Percentiles rank a stretch among this genome's conserved stretches.
Evolutionary conservation across 345 rosid species (phyloP).

Genomic region (Nephelium lappaceum): DNA sequence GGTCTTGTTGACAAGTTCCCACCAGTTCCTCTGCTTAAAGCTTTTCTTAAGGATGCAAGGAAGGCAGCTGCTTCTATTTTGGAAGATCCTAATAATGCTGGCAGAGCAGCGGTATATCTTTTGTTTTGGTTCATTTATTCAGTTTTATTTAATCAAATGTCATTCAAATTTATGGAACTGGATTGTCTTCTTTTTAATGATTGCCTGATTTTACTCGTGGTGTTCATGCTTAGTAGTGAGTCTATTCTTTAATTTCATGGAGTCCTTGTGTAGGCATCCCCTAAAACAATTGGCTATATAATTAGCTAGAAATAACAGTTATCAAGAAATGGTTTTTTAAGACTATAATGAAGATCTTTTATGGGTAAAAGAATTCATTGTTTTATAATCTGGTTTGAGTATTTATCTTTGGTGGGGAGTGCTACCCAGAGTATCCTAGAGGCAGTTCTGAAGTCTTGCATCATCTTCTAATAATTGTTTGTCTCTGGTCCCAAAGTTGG

Average conservation of each 20-base stretch:
- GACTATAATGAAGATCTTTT: neutral
- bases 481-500: neutral
- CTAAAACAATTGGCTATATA: neutral
- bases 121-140: neutral
- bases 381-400: neutral
- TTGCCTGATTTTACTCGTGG: constrained; percentile 11
- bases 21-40: constrained; percentile 83
- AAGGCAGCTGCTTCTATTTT: constrained; percentile 77
- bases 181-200: constrained; percentile 11
- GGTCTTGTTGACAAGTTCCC: constrained; percentile 88
- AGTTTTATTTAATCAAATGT: neutral
- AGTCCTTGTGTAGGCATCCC: neutral
- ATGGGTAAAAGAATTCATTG: neutral
- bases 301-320: neutral
- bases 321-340: neutral
- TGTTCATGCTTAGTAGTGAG: neutral
- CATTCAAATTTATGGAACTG: neutral
- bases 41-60: constrained; percentile 89
- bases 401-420: neutral
- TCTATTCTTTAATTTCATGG: neutral
- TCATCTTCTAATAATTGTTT: neutral
- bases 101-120: constrained; percentile 82
- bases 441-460: neutral
- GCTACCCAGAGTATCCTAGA: neutral
- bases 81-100: constrained; percentile 82